These are phyloP conservation scores for Prunus padus DNA, from an alignment of 306 rosid species.

Conservation along the genomic window DNA sequence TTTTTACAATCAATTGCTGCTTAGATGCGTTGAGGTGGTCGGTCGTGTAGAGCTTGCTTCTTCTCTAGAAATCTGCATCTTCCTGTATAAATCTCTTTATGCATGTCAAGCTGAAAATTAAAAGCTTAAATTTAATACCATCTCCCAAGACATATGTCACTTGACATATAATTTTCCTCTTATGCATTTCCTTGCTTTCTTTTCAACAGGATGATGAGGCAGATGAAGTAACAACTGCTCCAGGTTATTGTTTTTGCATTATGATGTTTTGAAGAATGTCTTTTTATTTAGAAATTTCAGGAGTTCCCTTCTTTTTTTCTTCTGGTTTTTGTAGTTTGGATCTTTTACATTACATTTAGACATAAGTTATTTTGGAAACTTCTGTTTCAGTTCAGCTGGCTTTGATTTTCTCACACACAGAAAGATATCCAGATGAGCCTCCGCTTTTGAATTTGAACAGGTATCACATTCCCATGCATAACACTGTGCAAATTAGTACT, in stretches of 20 bases:
- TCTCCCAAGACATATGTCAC: neutral
- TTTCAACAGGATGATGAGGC: constrained; percentile 76
- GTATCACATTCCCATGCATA: constrained; percentile 33
- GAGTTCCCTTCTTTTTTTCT: constrained; percentile 4
- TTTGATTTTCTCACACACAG: constrained; percentile 87
- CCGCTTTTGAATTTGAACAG: constrained; percentile 88
- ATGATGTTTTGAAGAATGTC: constrained; percentile 19
- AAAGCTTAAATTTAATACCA: neutral
- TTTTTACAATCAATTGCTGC: neutral
- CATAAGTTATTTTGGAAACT: constrained; percentile 23
- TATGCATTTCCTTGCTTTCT: constrained; percentile 23
- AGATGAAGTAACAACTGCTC: constrained; percentile 49
- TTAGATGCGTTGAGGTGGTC: neutral
- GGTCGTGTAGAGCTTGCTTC: neutral
- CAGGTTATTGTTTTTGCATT: constrained; percentile 56
- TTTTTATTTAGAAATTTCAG: neutral
- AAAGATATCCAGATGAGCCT: constrained; percentile 97
- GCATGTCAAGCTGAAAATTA: neutral
- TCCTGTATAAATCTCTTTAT: neutral
- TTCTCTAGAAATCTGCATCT: neutral
- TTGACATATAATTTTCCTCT: constrained; percentile 14
- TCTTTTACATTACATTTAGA: constrained; percentile 17
- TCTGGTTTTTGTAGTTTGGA: constrained; percentile 12
- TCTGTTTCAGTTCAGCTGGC: constrained; percentile 83
- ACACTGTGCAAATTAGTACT: neutral